Percentiles rank a stretch among this genome's conserved stretches.
phyloP scores from a whole-genome alignment of 2,329 filamentous ascomycete genomes.

The Ophiostoma ulmi region DNA sequence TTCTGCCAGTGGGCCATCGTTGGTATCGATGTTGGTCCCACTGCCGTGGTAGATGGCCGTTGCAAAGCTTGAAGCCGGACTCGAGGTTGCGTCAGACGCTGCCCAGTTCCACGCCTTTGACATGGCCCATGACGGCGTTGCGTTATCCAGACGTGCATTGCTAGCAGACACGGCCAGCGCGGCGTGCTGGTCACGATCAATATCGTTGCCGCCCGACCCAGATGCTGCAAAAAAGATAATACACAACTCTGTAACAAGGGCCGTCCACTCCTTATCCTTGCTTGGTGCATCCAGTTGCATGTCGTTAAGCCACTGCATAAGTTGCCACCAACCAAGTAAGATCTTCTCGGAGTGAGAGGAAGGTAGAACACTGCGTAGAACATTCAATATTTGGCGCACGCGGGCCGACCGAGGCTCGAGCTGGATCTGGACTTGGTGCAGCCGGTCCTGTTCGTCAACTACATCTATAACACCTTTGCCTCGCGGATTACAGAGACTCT shows the following conservation, averaged over 20 bases:
- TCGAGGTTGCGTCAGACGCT: neutral
- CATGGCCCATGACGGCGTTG: conserved; percentile 7
- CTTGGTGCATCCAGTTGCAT: conserved; percentile 34
- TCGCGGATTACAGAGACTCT: conserved; percentile 54
- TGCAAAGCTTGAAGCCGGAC: neutral
- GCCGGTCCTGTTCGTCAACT: conserved; percentile 54
- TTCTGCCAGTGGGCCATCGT: conserved; percentile 37
- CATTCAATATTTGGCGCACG: conserved; percentile 55
- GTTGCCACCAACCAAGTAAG: conserved; percentile 67
- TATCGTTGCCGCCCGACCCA: neutral
- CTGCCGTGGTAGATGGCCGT: neutral
- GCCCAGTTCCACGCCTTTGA: conserved; percentile 30
- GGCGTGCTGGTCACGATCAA: conserved; percentile 3
- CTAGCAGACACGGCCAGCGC: conserved; percentile 14
- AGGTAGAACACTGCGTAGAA: conserved; percentile 60
- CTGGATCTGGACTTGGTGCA: conserved; percentile 63
- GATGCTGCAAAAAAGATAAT: conserved; percentile 49
- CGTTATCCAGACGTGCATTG: neutral
- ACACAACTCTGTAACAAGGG: conserved; percentile 59
- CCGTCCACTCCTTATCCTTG: conserved; percentile 63
- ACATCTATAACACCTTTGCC: conserved; percentile 60
- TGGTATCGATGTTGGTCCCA: conserved; percentile 29
- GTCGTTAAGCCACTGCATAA: conserved; percentile 60
- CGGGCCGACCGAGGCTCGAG: conserved; percentile 61
- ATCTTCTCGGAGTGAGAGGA: conserved; percentile 55